phyloP scores from a whole-genome alignment of 2,329 filamentous ascomycete species.

The Herpotrichia juniperi region DNA sequence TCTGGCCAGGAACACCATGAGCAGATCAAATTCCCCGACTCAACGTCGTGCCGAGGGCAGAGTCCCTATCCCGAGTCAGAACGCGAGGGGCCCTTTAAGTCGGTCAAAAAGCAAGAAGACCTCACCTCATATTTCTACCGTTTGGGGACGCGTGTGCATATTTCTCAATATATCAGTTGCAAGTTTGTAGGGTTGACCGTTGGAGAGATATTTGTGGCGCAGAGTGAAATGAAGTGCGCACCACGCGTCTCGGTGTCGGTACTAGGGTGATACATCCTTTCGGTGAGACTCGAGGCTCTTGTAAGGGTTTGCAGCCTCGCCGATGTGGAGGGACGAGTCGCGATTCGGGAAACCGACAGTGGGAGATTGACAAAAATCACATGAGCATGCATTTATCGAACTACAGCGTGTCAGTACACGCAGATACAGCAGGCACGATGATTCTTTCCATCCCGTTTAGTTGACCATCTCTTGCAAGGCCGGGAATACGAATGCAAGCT shows the following conservation, averaged over 20 bases:
- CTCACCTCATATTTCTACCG: neutral
- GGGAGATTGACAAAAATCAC: no score
- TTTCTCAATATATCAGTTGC: neutral
- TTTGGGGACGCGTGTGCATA: neutral
- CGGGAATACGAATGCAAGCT: no score
- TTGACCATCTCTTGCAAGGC: no score
- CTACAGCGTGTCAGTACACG: neutral
- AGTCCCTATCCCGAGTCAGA: slow-evolving; percentile 8
- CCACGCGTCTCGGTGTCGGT: neutral
- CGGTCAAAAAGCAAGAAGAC: slow-evolving; percentile 6
- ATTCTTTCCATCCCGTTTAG: no score
- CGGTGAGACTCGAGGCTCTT: neutral
- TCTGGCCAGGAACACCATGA: neutral
- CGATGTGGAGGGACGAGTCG: no score
- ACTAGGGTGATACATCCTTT: neutral
- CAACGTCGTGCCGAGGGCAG: neutral
- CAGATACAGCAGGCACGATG: neutral
- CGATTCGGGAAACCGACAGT: neutral
- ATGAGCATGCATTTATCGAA: no score
- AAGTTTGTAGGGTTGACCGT: neutral
- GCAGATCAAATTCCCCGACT: neutral
- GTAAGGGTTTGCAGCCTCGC: neutral
- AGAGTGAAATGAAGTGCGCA: neutral
- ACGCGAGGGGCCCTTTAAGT: slow-evolving; percentile 14
- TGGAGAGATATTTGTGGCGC: neutral